Evolutionary conservation across 495 filamentous ascomycete genomes (phyloP), one percentile per base, ranked within the genome.

Genomic region (Gamarada debralockiae): DNA sequence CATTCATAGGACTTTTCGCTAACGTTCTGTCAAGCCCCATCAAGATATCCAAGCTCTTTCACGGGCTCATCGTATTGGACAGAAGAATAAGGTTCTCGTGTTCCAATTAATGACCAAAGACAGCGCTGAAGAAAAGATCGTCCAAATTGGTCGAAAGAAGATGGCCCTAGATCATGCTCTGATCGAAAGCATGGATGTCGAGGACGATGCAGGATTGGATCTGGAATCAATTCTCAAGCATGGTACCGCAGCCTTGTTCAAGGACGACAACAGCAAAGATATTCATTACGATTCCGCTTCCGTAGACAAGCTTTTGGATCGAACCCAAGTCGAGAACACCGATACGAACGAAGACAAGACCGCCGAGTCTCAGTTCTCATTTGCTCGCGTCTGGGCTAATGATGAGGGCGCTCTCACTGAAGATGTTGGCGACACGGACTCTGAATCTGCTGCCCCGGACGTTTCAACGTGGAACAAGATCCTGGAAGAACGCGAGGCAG

Each of bases 21-120:
- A 48, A 59, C 41, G n/a, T 31, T 1, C 22, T 29, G 15, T 38
- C 17, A 34, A 59, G 56, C 93, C 93, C 0, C 93, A 97, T 60
- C 93, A 97, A 65, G 93, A 99, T 62, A 89, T 97, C 56, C 93
- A 99, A 67, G 93, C 93, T 0, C 70, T 97, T 4, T 95, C 90
- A 7, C 84, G 93, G 54, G 95, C 92, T 20, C 93, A 99, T 67
- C 83, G 93, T 25, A 97, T 99, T 49, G 93, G 93, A 0, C 93
- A 99, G 65, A 86, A 88, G 62, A 92, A 96, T 58, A 96, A 93
- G 55, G 93, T 99, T 3, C 74, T 97, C 6, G 92, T 95, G 41
- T 96, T 96, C 64, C 91, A 97, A 62, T 69, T 99, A 0, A 89
- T 95, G 70, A 97, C 92, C 2, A 84, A 92, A 12, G 80, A 84